Conservation (phyloP, 306 rosid genomes). For the Malus sieversii region DNA sequence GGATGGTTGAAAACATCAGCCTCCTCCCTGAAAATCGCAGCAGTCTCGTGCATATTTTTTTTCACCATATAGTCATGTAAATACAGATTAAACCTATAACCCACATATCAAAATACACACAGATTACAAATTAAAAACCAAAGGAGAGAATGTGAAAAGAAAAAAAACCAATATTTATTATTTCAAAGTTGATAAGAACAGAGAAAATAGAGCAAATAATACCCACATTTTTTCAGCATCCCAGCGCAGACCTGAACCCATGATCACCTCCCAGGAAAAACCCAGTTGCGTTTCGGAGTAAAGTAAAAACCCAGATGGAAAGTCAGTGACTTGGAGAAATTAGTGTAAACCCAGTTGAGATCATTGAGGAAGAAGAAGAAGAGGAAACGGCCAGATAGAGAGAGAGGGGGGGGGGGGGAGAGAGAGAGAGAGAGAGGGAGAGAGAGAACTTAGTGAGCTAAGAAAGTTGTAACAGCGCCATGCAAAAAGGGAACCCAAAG, state of each 20-base stretch:
- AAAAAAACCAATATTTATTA: neutral
- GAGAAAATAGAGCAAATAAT: neutral
- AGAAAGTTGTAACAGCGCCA: conserved; percentile 48
- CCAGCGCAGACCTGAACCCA: conserved; percentile 22
- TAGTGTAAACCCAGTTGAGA: neutral
- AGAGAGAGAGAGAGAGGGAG: neutral
- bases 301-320: neutral
- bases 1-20: neutral
- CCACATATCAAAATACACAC: conserved; percentile 4
- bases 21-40: conserved; percentile 41
- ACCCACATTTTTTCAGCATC: conserved; percentile 25
- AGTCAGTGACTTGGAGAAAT: neutral
- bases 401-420: neutral
- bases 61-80: conserved; percentile 45
- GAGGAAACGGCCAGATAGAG: neutral
- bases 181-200: neutral
- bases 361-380: neutral
- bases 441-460: conserved; percentile 3
- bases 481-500: conserved; percentile 32
- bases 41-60: conserved; percentile 33
- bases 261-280: neutral
- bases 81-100: conserved; percentile 28
- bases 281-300: neutral
- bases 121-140: neutral
- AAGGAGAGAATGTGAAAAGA: neutral